Base-by-base conservation (phyloP, 2,329 filamentous ascomycete species). In the Fusarium sp. region DNA sequence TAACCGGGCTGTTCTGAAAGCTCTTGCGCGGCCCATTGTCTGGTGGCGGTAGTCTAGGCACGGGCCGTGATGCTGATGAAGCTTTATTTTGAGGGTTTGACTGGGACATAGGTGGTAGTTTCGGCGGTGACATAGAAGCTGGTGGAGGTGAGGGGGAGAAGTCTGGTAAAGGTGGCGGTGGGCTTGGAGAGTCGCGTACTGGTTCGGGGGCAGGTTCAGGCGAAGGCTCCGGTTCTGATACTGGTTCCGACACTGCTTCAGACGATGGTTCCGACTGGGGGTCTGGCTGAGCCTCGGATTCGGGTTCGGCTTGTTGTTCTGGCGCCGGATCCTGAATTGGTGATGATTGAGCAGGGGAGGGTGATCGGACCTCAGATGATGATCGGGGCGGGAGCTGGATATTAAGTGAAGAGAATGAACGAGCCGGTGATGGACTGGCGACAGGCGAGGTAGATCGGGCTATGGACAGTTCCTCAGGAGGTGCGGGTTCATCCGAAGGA, bases 1-100 rank as follows among this genome's bases (percentile, higher is more conserved):
- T 82, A 5, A 85, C 87, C 0, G 88, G 87, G 16, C 86, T 88
- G 53, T 85, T 84, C 63, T 90, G 88, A 29, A 91, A 90, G 2
- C 88, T 89, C 22, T 81, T 77, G 1, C 88, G 86, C 10, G 87
- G 87, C 5, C 86, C 80, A 0, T 85, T 83, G 62, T 90, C 88
- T 3, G 80, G 79, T 15, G 87, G 57, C 0, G 63, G 69, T 3
- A 70, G 15, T 32, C 65, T 61, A 2, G 71, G 55, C 8, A 62
- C 61, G 6, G 73, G 71, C 2, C 65, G 64, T 8, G 66, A 68
- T 10, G 54, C 53, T 4, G 70, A 56, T 10, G 69, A 56, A 3
- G 18, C 30, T n/a, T 48, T 58, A 2, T 40, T 44, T 45, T 55
- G 66, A 6, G 70, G 41, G 8, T 40, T 59, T 1, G 40, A 46